A percentile compares a stretch with the other conserved stretches of the same genome.
Conservation (phyloP, 148 eudicot species). For the Camellia lanceoleosa region DNA sequence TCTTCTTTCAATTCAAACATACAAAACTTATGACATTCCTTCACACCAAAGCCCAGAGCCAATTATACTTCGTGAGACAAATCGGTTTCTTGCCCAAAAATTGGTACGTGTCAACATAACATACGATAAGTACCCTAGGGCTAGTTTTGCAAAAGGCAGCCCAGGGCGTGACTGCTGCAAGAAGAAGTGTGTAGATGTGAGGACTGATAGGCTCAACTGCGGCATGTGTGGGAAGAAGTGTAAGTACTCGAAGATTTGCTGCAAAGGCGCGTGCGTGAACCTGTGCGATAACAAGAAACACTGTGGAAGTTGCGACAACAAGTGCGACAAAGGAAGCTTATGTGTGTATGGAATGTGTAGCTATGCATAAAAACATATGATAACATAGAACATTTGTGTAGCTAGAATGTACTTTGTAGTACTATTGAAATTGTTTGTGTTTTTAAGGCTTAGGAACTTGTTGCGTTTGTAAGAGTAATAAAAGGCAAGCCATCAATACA, state of each 20-base stretch:
- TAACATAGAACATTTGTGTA: too few species aligned
- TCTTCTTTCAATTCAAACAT: neutral
- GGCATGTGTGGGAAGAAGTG: slow-evolving; percentile 67
- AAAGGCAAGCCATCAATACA: too few species aligned
- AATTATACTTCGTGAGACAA: neutral
- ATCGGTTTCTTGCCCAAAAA: slow-evolving; percentile 12
- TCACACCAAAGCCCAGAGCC: neutral
- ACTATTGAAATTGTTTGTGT: too few species aligned
- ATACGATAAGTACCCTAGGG: slow-evolving; percentile 49
- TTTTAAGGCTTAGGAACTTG: too few species aligned
- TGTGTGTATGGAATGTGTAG: slow-evolving; percentile 66
- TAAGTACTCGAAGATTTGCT: slow-evolving; percentile 48
- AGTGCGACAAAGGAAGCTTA: slow-evolving; percentile 41
- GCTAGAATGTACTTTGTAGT: too few species aligned
- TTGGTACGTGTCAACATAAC: neutral
- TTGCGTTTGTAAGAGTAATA: too few species aligned
- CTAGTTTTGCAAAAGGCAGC: slow-evolving; percentile 44
- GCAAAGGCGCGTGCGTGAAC: slow-evolving; percentile 57
- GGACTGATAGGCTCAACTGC: slow-evolving; percentile 46
- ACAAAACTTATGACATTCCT: neutral
- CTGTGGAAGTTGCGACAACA: slow-evolving; percentile 59
- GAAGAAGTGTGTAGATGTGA: slow-evolving; percentile 59
- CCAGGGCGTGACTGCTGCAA: slow-evolving; percentile 57
- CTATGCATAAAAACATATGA: slow-evolving; percentile 36
- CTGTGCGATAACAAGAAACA: slow-evolving; percentile 33